These are phyloP conservation scores for Solanum etuberosum DNA, from an alignment of 257 asterid species.

Conservation along the genomic window DNA sequence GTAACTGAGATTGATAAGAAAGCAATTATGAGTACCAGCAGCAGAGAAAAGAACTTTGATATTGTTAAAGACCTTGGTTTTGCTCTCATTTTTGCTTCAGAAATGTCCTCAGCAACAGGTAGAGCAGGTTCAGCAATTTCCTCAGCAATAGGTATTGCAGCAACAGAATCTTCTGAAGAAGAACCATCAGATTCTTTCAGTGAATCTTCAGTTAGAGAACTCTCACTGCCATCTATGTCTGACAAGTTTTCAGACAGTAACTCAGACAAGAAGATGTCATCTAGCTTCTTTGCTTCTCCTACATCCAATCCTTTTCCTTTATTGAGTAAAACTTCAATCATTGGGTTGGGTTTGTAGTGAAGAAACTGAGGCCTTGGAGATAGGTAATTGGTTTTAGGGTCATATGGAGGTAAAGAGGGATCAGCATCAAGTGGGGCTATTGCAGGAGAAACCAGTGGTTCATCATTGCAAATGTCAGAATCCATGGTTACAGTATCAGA, in stretches of 20 bases:
- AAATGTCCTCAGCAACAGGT: constrained; percentile 11
- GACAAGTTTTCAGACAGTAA: constrained; percentile 31
- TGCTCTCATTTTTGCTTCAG: constrained; percentile 10
- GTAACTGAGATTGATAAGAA: constrained; percentile 23
- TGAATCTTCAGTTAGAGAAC: constrained; percentile 27
- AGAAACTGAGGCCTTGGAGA: constrained; percentile 86
- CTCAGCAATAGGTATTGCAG: not conserved
- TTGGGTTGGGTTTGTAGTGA: constrained; percentile 63
- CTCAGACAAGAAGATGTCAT: constrained; percentile 31
- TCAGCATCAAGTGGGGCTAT: constrained; percentile 77
- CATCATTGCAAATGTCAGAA: constrained; percentile 12
- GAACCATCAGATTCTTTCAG: constrained; percentile 14
- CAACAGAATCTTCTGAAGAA: constrained; percentile 8
- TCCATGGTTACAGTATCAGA: constrained; percentile 19
- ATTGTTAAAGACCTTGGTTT: constrained; percentile 19
- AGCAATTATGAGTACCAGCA: constrained; percentile 32
- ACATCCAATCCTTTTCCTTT: constrained; percentile 23
- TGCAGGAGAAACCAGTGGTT: not conserved
- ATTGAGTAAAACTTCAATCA: constrained; percentile 36
- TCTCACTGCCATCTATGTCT: constrained; percentile 31
- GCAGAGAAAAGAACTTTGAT: constrained; percentile 21
- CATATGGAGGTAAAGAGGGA: constrained; percentile 66
- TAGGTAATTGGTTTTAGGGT: constrained; percentile 69
- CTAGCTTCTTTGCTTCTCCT: constrained; percentile 19
- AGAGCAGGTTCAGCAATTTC: not conserved